Evolutionary conservation across 129 eudicot genomes (phyloP).

Genomic region (Rutidosis leptorrhynchoides): DNA sequence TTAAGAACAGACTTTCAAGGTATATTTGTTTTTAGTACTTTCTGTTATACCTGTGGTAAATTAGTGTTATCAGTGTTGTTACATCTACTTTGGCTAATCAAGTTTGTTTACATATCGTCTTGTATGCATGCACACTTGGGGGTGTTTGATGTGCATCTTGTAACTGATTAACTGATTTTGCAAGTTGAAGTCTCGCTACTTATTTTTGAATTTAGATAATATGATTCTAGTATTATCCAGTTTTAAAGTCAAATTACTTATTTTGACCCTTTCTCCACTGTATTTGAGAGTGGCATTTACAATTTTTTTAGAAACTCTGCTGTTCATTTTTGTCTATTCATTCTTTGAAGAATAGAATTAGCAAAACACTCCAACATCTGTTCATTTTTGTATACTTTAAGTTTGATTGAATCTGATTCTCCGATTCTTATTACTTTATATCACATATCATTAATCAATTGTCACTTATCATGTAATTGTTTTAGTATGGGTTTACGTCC

Average conservation of each 20-base stretch:
- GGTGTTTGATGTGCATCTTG: not conserved
- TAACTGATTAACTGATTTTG: not conserved
- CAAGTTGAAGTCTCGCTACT: not conserved
- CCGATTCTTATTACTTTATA: not conserved
- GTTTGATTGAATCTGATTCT: not conserved
- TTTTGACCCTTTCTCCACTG: not conserved
- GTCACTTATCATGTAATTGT: conserved; percentile 25
- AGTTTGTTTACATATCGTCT: not conserved
- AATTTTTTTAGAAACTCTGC: not conserved
- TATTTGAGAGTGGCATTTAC: not conserved
- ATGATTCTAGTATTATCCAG: not conserved
- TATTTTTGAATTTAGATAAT: not conserved
- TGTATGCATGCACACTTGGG: not conserved
- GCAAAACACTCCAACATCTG: not conserved
- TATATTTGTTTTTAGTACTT: conserved; percentile 20
- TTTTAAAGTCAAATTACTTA: not conserved
- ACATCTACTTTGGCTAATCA: conserved; percentile 1
- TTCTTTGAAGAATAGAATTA: not conserved
- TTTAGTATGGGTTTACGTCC: conserved; percentile 88
- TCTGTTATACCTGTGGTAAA: conserved; percentile 1
- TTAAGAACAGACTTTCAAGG: conserved; percentile 63
- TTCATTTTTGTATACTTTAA: too few species aligned
- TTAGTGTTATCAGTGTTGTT: not conserved
- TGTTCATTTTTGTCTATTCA: not conserved
- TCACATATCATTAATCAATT: not conserved